A percentile compares a stretch with the other conserved stretches of the same genome.
Evolutionary conservation across 2,329 filamentous ascomycete genomes (phyloP).

Genomic region (Ophiosphaerella korrae): DNA sequence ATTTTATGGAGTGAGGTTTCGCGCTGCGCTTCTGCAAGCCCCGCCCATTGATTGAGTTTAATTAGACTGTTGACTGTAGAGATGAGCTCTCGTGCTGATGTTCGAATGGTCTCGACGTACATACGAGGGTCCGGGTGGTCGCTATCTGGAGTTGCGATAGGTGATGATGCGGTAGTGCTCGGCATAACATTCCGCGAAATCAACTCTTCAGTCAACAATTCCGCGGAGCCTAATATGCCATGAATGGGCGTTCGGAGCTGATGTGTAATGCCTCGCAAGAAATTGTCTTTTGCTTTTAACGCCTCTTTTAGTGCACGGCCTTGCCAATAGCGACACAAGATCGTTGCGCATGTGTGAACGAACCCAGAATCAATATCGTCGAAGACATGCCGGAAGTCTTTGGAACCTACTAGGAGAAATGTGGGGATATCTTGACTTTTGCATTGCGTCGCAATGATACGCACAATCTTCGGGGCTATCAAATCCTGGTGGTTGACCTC

Average conservation of each 20-base stretch:
- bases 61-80: constrained; percentile 54
- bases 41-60: constrained; percentile 50
- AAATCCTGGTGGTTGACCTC: constrained; percentile 42
- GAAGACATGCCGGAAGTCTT: constrained; percentile 51
- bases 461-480: constrained; percentile 38
- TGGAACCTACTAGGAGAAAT: constrained; percentile 48
- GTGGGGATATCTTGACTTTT: constrained; percentile 39
- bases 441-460: constrained; percentile 47
- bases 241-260: constrained; percentile 57
- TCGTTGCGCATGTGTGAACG: constrained; percentile 47
- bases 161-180: constrained; percentile 11
- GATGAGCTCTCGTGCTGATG: constrained; percentile 51
- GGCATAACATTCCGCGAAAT: constrained; percentile 26
- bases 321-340: constrained; percentile 49
- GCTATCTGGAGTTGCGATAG: constrained; percentile 13
- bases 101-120: constrained; percentile 46
- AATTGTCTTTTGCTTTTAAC: constrained; percentile 51
- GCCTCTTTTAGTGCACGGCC: constrained; percentile 48
- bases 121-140: constrained; percentile 25
- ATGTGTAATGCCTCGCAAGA: constrained; percentile 54
- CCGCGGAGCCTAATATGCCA: constrained; percentile 51
- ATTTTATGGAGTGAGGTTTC: constrained; percentile 34
- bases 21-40: constrained; percentile 30
- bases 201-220: constrained; percentile 52
- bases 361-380: constrained; percentile 57